Conservation (phyloP, 208 protist species). For the Leishmania major region DNA sequence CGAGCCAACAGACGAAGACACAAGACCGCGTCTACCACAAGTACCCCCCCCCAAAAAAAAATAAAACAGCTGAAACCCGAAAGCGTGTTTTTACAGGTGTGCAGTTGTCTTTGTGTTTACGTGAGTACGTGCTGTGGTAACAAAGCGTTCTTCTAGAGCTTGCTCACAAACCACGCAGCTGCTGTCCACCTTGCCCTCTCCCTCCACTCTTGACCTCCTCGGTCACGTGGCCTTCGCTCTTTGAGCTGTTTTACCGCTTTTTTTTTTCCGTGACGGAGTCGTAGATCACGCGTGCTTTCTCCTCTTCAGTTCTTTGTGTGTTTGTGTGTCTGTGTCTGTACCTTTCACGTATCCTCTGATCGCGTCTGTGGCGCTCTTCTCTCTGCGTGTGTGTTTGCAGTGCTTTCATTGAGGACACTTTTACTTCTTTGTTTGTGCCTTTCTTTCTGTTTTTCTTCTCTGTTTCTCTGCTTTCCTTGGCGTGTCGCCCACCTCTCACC, state of each 20-base stretch:
- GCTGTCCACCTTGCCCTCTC: not conserved
- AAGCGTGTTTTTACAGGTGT: not conserved
- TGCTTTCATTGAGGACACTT: not conserved
- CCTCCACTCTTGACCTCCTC: not conserved
- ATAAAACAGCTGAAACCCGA: not conserved
- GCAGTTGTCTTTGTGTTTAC: not conserved
- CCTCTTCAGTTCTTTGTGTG: too few relatives aligned
- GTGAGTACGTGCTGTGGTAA: not conserved
- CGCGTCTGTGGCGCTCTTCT: not conserved
- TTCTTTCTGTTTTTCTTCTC: not conserved
- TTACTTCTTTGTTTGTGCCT: not conserved
- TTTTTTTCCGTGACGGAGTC: not conserved
- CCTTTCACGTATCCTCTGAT: not conserved
- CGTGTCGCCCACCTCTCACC: too few relatives aligned
- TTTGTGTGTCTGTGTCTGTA: not conserved
- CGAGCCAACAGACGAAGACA: not conserved
- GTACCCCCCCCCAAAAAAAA: not conserved
- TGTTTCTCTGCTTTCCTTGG: not conserved
- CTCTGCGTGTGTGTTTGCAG: not conserved
- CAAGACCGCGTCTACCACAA: not conserved
- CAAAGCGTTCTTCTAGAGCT: not conserved
- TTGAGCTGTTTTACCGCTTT: not conserved
- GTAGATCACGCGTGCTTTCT: not conserved
- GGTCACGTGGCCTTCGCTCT: not conserved
- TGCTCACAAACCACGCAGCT: not conserved